Evolutionary conservation across 1,139 yeast species (phyloP), one percentile per base, ranked within the genome.

Genomic region (Hansenula sp.): DNA sequence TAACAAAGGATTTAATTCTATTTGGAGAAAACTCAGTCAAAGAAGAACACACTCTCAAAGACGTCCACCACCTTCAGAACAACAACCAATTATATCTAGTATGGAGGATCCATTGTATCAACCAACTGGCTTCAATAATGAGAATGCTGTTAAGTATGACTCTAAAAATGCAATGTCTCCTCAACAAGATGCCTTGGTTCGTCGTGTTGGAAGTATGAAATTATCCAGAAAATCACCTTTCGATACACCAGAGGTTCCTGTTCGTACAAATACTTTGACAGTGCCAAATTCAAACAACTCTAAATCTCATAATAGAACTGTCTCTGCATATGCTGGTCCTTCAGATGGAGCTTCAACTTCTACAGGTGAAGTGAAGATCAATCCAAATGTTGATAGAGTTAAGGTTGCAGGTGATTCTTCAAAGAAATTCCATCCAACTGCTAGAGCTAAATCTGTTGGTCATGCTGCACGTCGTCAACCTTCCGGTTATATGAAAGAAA

Each of bases 381-480:
- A 29, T n/a, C 43, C 42, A 22, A n/a, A 24, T 38, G 19, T 44
- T 43, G 28, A 30, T 7, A 32, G 14, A 17, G 49, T 46, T 36
- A 55, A 59, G n/a, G 37, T 41, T 18, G 41, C 51, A 8, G 19
- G 41, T 8, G 18, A 57, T 4, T 61, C 62, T 30, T 56, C 58
- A 18, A 61, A 64, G 35, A 71, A 66, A 45, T 66, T 74, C 53
- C 96, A 87, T 61, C 95, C 95, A 25, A 80, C 89, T 16, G 96
- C 95, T 0, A 75, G 96, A 53, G 95, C 96, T 4, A 87, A 86
- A 57, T 84, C 95, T 16, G 80, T 87, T 44, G 95, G 96, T 17
- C 94, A 86, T 59, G 75, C 77, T 17, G 14, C 35, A 28, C 75
- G 88, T 52, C 81, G 79, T 53, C 82, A 79, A 43, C 59, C 65